phyloP scores from a whole-genome alignment of 257 asterid genomes.

The Osmanthus fragrans region DNA sequence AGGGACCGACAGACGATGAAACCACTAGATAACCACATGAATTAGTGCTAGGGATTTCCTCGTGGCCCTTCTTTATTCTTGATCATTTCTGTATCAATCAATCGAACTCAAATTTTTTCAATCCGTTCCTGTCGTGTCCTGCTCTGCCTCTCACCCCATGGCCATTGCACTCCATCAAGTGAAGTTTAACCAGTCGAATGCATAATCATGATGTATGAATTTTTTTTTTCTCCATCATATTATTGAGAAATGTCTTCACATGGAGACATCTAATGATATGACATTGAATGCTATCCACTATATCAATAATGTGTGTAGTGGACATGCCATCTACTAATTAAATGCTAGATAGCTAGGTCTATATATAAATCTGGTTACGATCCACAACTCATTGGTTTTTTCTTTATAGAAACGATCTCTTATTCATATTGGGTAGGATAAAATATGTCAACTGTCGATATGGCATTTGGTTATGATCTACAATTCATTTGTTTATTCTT shows the following conservation, averaged over 20 bases:
- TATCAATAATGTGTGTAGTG: constrained; percentile 2
- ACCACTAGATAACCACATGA: no score
- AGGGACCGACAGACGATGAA: no score
- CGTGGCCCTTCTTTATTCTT: no score
- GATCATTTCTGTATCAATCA: no score
- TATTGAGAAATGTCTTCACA: constrained; percentile 5
- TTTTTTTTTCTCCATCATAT: background rate
- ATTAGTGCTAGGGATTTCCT: no score
- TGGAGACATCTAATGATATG: constrained; percentile 3
- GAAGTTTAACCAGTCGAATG: background rate
- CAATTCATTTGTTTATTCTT: no score
- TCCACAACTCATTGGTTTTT: background rate
- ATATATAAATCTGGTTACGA: background rate
- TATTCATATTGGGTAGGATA: no score
- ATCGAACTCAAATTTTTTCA: no score
- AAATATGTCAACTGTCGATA: no score
- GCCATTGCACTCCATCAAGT: background rate
- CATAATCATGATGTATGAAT: no score
- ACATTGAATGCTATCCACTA: background rate
- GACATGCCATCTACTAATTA: background rate
- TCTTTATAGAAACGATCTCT: no score
- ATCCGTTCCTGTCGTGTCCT: background rate
- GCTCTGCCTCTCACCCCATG: background rate
- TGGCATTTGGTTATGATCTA: no score
- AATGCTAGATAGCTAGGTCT: background rate